These are phyloP conservation scores for Trichoderma hamatum DNA, from an alignment of 2,329 filamentous ascomycete species.

Conservation along the genomic window DNA sequence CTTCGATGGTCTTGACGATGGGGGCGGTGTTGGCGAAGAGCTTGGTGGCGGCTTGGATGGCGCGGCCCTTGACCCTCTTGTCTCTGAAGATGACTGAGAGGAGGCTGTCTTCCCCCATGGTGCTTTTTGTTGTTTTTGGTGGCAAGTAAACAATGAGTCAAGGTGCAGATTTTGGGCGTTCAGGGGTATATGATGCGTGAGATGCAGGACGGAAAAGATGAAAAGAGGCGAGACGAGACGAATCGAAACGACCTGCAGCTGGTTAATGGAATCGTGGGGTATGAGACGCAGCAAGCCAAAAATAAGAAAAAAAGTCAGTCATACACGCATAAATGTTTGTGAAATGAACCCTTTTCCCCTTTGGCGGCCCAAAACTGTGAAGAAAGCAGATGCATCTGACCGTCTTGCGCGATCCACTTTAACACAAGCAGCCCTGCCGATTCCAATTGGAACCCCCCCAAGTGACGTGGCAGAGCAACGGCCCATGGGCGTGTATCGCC, in stretches of 20 bases:
- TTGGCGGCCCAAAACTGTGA: slow-evolving; percentile 24
- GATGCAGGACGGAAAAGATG: neutral
- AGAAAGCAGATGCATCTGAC: slow-evolving; percentile 17
- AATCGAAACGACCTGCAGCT: neutral
- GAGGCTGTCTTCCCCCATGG: slow-evolving; percentile 22
- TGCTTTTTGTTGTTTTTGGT: neutral
- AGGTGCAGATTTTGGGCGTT: neutral
- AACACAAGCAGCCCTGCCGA: slow-evolving; percentile 14
- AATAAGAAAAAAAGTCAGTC: neutral
- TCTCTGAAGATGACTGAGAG: slow-evolving; percentile 19
- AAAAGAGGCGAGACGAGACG: neutral
- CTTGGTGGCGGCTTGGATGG: slow-evolving; percentile 17
- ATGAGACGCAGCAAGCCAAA: slow-evolving; percentile 12
- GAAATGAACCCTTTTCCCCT: neutral
- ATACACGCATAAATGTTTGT: slow-evolving; percentile 12
- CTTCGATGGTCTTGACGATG: slow-evolving; percentile 33
- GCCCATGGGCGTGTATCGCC: neutral
- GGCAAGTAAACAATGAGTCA: neutral
- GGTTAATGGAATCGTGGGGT: neutral
- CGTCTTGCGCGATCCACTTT: slow-evolving; percentile 20
- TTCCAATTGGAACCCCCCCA: neutral
- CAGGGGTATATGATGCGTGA: neutral
- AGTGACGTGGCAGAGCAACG: slow-evolving; percentile 25
- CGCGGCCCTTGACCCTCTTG: slow-evolving; percentile 14
- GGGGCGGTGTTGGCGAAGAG: slow-evolving; percentile 20